Percentiles rank a stretch among this genome's conserved stretches.
These are phyloP conservation scores for Anthracocystis panici-leucophaei DNA, from an alignment of 1,284 basidiomycete species.

Conservation along the genomic window DNA sequence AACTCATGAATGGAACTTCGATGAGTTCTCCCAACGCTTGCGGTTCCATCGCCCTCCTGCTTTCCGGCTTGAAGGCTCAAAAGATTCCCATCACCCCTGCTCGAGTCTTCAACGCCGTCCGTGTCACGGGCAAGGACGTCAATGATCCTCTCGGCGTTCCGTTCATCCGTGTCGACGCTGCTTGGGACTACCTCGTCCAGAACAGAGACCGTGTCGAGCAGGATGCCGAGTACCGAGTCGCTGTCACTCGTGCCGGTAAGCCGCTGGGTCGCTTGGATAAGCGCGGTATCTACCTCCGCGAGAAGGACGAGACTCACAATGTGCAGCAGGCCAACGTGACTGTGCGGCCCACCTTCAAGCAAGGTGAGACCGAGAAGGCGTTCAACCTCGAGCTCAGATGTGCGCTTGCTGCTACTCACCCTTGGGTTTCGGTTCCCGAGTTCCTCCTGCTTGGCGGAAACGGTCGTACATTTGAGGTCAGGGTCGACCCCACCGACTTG, in stretches of 20 bases:
- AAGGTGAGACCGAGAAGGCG: conserved; percentile 64
- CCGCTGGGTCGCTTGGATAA: conserved; percentile 52
- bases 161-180: conserved; percentile 69
- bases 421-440: conserved; percentile 67
- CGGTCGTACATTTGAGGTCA: conserved; percentile 68
- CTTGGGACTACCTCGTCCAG: conserved; percentile 67
- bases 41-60: conserved; percentile 66
- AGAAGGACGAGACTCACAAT: conserved; percentile 58
- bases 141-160: conserved; percentile 67
- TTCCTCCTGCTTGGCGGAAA: conserved; percentile 67
- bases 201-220: conserved; percentile 63
- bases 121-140: conserved; percentile 68
- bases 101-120: conserved; percentile 68
- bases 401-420: conserved; percentile 54
- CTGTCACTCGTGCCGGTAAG: conserved; percentile 66
- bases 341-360: conserved; percentile 64
- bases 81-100: conserved; percentile 66
- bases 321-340: conserved; percentile 65
- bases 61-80: conserved; percentile 68
- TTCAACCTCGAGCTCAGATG: conserved; percentile 66
- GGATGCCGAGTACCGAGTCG: conserved; percentile 67
- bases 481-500: conserved; percentile 66
- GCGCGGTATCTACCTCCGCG: conserved; percentile 70
- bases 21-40: conserved; percentile 69
- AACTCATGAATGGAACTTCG: conserved; percentile 70